Percentiles rank a stretch among this genome's conserved stretches.
Evolutionary conservation across 768 basidiomycete genomes (phyloP).

Genomic region (Ramaria sp.): DNA sequence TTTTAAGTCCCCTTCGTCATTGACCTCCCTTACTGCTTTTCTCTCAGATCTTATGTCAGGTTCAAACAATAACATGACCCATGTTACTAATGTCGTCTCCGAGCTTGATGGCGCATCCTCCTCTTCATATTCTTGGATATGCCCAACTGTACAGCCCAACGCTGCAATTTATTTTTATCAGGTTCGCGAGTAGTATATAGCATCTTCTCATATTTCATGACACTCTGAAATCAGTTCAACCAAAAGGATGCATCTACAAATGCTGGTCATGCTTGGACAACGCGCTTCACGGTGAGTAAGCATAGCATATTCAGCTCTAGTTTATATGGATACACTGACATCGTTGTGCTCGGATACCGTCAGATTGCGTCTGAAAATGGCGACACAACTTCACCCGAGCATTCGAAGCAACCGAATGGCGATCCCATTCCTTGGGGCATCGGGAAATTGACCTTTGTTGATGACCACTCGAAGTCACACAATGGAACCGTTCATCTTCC

Average conservation of each 20-base stretch:
- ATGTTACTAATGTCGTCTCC: conserved; percentile 20
- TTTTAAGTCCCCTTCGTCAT: neutral
- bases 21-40: neutral
- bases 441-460: conserved; percentile 12
- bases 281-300: conserved; percentile 27
- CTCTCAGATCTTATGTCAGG: conserved; percentile 28
- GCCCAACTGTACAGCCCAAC: conserved; percentile 26
- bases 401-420: conserved; percentile 24
- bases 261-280: conserved; percentile 22
- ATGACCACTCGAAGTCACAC: too few relatives aligned
- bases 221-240: conserved; percentile 17
- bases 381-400: conserved; percentile 16
- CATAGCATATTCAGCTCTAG: neutral
- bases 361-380: conserved; percentile 25
- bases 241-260: conserved; percentile 17
- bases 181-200: conserved; percentile 13
- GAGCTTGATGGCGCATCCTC: conserved; percentile 23
- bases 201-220: neutral
- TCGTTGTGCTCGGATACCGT: conserved; percentile 9
- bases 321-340: neutral
- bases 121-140: conserved; percentile 26
- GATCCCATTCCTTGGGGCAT: conserved; percentile 27
- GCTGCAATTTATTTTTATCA: conserved; percentile 31
- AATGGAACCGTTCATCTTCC: too few relatives aligned
- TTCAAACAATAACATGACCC: conserved; percentile 25